Evolutionary conservation across 2,329 filamentous ascomycete species (phyloP).

Genomic region (Coccinonectria pachysandricola): DNA sequence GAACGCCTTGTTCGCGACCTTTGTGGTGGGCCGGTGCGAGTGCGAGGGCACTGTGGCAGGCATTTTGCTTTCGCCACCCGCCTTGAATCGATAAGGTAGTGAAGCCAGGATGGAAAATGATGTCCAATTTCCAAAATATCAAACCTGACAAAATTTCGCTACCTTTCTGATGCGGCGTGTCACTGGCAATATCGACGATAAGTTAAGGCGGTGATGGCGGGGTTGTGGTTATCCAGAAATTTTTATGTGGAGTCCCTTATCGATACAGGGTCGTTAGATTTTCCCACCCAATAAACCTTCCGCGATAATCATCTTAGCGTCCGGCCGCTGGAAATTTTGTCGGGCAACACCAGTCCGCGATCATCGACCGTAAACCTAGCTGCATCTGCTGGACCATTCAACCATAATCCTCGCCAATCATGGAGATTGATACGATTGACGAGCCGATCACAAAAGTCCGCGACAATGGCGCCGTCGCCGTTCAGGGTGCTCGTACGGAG

Average conservation of each 20-base stretch:
- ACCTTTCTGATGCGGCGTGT: constrained; percentile 8
- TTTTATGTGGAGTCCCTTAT: constrained; percentile 28
- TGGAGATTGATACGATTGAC: constrained; percentile 29
- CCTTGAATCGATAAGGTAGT: constrained; percentile 81
- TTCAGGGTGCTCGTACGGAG: constrained; percentile 39
- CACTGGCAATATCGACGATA: constrained; percentile 19
- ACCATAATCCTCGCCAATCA: too few species aligned
- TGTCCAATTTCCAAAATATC: too few species aligned
- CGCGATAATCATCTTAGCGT: constrained; percentile 16
- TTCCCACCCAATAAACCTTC: constrained; percentile 14
- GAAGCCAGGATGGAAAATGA: constrained; percentile 58
- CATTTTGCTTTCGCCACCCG: constrained; percentile 65
- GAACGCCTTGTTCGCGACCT: constrained; percentile 78
- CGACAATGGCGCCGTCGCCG: constrained; percentile 43
- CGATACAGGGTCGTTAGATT: constrained; percentile 20
- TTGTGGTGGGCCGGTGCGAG: constrained; percentile 88
- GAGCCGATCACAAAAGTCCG: constrained; percentile 27
- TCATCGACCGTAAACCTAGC: constrained; percentile 6
- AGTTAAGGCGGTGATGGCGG: constrained; percentile 23
- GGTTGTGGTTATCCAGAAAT: constrained; percentile 29
- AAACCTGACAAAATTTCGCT: too few species aligned
- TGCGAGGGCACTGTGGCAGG: constrained; percentile 57
- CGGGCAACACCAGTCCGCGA: constrained; percentile 11
- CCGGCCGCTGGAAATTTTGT: constrained; percentile 26
- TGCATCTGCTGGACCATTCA: too few species aligned